phyloP scores from a whole-genome alignment of 1,284 basidiomycete genomes.

The Puccinia novopanici region DNA sequence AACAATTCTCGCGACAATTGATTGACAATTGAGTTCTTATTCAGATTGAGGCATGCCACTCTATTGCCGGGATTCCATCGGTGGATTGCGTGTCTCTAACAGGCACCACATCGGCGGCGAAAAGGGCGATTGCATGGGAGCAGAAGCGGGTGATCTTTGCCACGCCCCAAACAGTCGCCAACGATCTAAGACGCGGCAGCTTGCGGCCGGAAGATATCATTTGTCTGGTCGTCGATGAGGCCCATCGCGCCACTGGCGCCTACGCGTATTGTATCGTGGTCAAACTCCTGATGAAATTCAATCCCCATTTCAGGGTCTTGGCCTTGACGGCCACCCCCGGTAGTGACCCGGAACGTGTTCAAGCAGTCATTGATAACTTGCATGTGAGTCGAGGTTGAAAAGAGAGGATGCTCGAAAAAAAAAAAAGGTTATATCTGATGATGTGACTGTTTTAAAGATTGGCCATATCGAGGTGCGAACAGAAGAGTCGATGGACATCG shows the following conservation, averaged over 20 bases:
- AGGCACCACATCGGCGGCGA: conserved; percentile 66
- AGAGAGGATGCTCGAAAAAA: too few species aligned
- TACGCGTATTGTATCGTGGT: conserved; percentile 91
- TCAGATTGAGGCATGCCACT: conserved; percentile 85
- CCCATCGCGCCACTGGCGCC: conserved; percentile 88
- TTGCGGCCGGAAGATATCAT: conserved; percentile 79
- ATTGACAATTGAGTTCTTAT: neutral
- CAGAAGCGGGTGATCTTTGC: conserved; percentile 92
- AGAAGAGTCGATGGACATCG: conserved; percentile 84
- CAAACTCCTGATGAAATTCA: conserved; percentile 85
- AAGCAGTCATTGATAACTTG: conserved; percentile 87
- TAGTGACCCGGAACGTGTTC: conserved; percentile 78
- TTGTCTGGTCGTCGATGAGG: conserved; percentile 87
- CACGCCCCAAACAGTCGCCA: conserved; percentile 93
- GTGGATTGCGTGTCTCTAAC: conserved; percentile 83
- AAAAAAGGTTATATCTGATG: neutral
- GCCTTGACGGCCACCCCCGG: conserved; percentile 96
- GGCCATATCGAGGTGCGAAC: conserved; percentile 92
- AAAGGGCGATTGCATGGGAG: conserved; percentile 65
- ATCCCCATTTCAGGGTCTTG: conserved; percentile 87
- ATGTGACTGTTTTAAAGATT: conserved; percentile 63
- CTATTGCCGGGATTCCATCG: conserved; percentile 89
- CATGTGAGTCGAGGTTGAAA: conserved; percentile 63
- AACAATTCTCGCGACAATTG: neutral
- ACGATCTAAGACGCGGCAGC: conserved; percentile 74